Base-by-base conservation (phyloP, 2,329 filamentous ascomycete species). In the Talaromyces sp. region DNA sequence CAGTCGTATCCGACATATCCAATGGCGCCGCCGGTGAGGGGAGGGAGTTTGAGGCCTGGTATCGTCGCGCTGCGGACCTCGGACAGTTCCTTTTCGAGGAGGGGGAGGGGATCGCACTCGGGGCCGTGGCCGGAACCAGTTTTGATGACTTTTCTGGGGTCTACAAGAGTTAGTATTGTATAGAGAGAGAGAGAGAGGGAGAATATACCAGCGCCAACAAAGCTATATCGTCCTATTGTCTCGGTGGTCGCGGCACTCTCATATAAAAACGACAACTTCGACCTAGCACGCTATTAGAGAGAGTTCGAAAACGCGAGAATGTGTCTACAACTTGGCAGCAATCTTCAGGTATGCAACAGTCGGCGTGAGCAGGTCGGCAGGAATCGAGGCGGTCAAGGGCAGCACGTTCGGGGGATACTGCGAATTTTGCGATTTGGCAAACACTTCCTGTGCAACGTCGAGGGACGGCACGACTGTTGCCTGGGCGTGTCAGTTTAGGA, bases 1-100 rank as follows among this genome's bases (percentile, higher is more conserved):
- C 95, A 99, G 74, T 99, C 95, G 73, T 99, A 99, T 58, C 93
- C 93, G 6, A 98, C 92, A 75, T 98, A 99, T 63, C 95, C 95
- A 70, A 99, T 92, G 13, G 93, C 95, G 56, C 95, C 95, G 47
- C 93, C 95, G 0, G 91, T 91, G 78, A 99, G 81, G 28, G 91
- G 90, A 57, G 95, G 95, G 42, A 99, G 83, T 69, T 85, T 85
- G 70, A 98, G 80, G 0, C 88, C 91, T 0, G 95, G 93, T 3
- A 99, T 86, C 47, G 90, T 85, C 36, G 92, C 90, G 65, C 97
- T 91, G 28, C 91, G 85, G 74, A 88, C 89, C 71, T 90, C 82
- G 19, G 86, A 84, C 52, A 99, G 84, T 77, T 97, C 92, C 65
- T 85, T 81, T 78, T 96, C 88, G 47, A 99, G 87, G 27, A 84